phyloP scores from a whole-genome alignment of 257 asterid species.

The Fraxinus excelsior region DNA sequence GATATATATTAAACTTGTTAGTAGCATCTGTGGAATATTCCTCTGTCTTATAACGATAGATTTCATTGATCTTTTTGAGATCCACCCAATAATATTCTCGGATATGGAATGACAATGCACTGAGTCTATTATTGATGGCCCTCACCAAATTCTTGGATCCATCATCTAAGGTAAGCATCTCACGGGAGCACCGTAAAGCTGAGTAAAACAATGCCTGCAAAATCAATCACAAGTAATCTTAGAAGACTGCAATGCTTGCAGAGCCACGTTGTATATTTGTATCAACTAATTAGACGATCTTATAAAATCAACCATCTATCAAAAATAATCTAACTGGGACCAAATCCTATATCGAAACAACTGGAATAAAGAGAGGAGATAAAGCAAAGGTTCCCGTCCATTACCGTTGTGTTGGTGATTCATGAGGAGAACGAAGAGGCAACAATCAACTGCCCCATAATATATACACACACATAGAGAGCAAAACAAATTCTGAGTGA shows the following conservation, averaged over 20 bases:
- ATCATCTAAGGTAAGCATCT: constrained; percentile 74
- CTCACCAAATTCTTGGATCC: constrained; percentile 80
- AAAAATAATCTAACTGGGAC: neutral
- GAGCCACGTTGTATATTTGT: neutral
- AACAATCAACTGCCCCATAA: neutral
- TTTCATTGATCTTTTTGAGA: constrained; percentile 83
- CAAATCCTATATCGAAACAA: neutral
- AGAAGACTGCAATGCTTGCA: neutral
- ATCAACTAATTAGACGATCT: neutral
- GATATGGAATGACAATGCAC: constrained; percentile 86
- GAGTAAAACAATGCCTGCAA: constrained; percentile 84
- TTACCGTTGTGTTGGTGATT: neutral
- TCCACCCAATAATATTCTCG: constrained; percentile 94
- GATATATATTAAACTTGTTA: constrained; percentile 91
- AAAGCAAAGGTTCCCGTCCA: neutral
- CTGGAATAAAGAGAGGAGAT: neutral
- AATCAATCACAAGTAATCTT: constrained; percentile 3
- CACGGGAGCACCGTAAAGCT: constrained; percentile 82
- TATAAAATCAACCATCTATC: neutral
- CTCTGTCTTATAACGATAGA: constrained; percentile 85
- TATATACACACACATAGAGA: neutral
- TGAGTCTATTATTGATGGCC: constrained; percentile 78
- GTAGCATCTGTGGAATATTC: constrained; percentile 89
- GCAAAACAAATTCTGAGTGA: neutral
- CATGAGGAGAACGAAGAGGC: neutral